Conservation (phyloP, 2,329 filamentous ascomycete species). For the Chalara sp. region DNA sequence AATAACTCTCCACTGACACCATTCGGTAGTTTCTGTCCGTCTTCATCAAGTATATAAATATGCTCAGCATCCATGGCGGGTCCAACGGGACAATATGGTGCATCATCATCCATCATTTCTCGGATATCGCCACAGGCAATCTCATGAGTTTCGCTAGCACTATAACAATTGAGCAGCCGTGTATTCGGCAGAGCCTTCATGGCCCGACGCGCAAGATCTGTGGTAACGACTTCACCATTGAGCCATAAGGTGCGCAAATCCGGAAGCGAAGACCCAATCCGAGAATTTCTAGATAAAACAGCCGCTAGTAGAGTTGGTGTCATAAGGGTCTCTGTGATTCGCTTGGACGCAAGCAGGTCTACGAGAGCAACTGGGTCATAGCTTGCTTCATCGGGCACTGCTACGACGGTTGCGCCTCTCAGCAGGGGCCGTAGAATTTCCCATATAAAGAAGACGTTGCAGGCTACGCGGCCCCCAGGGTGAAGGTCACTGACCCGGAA, state of each 20-base stretch:
- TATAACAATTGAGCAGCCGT: constrained; percentile 73
- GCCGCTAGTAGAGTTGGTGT: constrained; percentile 73
- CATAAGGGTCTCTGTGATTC: constrained; percentile 76
- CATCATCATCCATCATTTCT: constrained; percentile 57
- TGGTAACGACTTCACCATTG: constrained; percentile 77
- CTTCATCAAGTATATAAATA: constrained; percentile 67
- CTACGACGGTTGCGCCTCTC: constrained; percentile 68
- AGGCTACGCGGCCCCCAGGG: constrained; percentile 73
- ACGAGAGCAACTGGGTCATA: constrained; percentile 72
- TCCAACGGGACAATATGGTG: constrained; percentile 67
- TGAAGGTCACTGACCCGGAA: constrained; percentile 63
- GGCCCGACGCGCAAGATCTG: constrained; percentile 64
- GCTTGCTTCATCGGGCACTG: constrained; percentile 68
- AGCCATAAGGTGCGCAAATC: constrained; percentile 68
- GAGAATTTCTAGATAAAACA: constrained; percentile 62
- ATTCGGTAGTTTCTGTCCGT: constrained; percentile 53
- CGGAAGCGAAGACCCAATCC: constrained; percentile 56
- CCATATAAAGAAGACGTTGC: constrained; percentile 85
- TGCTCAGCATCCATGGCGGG: constrained; percentile 60
- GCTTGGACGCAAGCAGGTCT: constrained; percentile 57
- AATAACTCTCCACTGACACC: constrained; percentile 68
- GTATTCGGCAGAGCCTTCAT: constrained; percentile 54
- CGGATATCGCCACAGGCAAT: constrained; percentile 65
- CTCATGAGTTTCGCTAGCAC: constrained; percentile 63
- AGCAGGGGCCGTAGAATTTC: constrained; percentile 73